Evolutionary conservation across 2,329 filamentous ascomycete species (phyloP).

Genomic region (Claviceps citrina): DNA sequence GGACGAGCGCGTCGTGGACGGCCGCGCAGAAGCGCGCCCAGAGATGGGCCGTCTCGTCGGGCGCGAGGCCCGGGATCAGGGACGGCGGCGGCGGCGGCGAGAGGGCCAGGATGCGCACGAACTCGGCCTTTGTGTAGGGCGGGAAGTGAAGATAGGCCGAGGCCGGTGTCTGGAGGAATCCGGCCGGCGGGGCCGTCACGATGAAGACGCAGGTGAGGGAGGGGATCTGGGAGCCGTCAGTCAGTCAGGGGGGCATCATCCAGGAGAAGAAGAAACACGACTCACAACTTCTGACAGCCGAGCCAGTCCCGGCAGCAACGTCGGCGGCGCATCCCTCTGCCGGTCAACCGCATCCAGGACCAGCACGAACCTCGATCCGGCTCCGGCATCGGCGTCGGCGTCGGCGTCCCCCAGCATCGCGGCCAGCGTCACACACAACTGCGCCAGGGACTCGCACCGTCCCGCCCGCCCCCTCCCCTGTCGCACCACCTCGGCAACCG

Average conservation of each 20-base stretch:
- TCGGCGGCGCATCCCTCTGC: slow-evolving; percentile 65
- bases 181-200: slow-evolving; percentile 53
- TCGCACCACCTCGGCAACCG: slow-evolving; percentile 40
- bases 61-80: slow-evolving; percentile 37
- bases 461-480: slow-evolving; percentile 26
- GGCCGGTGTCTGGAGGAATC: slow-evolving; percentile 53
- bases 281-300: slow-evolving; percentile 66
- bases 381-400: slow-evolving; percentile 17
- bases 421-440: slow-evolving; percentile 57
- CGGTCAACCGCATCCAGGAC: slow-evolving; percentile 80
- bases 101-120: slow-evolving; percentile 58
- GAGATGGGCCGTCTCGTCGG: slow-evolving; percentile 46
- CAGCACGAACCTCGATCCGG: slow-evolving; percentile 54
- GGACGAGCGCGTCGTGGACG: slow-evolving; percentile 74
- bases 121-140: slow-evolving; percentile 67
- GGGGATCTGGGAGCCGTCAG: slow-evolving; percentile 46
- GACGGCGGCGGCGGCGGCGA: slow-evolving; percentile 27
- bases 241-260: no score
- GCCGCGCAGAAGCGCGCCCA: slow-evolving; percentile 71
- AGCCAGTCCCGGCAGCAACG: slow-evolving; percentile 65
- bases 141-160: slow-evolving; percentile 70
- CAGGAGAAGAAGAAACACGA: neutral
- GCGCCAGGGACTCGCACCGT: slow-evolving; percentile 67
- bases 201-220: slow-evolving; percentile 64
- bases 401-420: slow-evolving; percentile 38